These are phyloP conservation scores for Fusarium globosum DNA, from an alignment of 2,329 filamentous ascomycete species.

Conservation along the genomic window DNA sequence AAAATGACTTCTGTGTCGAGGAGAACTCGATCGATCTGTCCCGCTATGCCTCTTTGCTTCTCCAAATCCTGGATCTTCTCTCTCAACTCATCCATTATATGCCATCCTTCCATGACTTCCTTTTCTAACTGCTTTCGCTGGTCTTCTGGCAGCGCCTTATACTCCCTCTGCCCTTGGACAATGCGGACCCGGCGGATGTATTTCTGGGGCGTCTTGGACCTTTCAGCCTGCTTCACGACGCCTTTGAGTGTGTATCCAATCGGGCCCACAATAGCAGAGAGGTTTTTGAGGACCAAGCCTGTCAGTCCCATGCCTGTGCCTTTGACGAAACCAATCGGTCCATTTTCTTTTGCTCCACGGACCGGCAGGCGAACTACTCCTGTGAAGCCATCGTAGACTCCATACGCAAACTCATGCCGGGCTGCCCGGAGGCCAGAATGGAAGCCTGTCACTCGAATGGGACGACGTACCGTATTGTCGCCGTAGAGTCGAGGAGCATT, in stretches of 20 bases:
- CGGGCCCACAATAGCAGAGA: constrained; percentile 70
- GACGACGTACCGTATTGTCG: constrained; percentile 74
- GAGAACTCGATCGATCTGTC: constrained; percentile 47
- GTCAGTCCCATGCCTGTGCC: constrained; percentile 73
- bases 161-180: constrained; percentile 65
- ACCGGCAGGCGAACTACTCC: constrained; percentile 71
- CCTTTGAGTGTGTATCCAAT: constrained; percentile 73
- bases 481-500: constrained; percentile 77
- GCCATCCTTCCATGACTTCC: constrained; percentile 48
- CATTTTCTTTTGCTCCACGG: constrained; percentile 65
- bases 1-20: constrained; percentile 53
- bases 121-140: constrained; percentile 42
- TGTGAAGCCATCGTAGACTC: constrained; percentile 73
- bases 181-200: constrained; percentile 69
- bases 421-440: constrained; percentile 71
- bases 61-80: constrained; percentile 45
- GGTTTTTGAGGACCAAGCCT: constrained; percentile 72
- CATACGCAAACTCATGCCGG: constrained; percentile 69
- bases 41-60: constrained; percentile 54
- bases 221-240: constrained; percentile 67
- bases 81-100: constrained; percentile 49
- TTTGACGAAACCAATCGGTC: constrained; percentile 58
- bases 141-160: constrained; percentile 50
- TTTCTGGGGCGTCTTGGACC: constrained; percentile 62
- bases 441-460: constrained; percentile 72